phyloP scores from a whole-genome alignment of 2,329 filamentous ascomycete genomes.

The Aureobasidium melanogenum region DNA sequence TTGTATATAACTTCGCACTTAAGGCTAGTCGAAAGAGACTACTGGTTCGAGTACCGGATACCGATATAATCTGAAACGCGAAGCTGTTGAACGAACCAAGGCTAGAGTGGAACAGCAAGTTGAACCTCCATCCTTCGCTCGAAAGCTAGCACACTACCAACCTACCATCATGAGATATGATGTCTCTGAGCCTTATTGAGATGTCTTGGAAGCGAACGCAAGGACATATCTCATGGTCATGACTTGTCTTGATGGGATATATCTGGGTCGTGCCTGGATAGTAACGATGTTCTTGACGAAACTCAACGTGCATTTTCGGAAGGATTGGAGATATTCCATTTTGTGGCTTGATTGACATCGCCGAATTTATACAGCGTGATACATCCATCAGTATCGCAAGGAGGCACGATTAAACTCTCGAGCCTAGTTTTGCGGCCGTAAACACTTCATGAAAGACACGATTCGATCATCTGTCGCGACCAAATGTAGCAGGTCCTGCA shows the following conservation, averaged over 20 bases:
- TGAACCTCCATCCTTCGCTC: background rate
- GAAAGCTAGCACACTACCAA: background rate
- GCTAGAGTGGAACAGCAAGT: background rate
- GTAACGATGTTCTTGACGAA: background rate
- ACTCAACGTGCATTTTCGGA: no score
- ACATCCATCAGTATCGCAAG: background rate
- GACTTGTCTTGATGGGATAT: background rate
- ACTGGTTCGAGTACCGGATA: background rate
- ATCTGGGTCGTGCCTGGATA: background rate
- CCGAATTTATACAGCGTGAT: background rate
- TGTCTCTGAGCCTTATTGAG: no score
- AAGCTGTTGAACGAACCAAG: background rate
- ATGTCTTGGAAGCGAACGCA: background rate
- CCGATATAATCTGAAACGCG: background rate
- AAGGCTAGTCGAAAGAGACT: background rate
- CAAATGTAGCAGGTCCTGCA: slow-evolving; percentile 22
- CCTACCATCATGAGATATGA: background rate
- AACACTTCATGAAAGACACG: background rate
- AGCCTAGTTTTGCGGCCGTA: background rate
- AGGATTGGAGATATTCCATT: background rate
- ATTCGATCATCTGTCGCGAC: slow-evolving; percentile 24
- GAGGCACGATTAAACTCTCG: background rate
- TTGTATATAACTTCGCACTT: background rate
- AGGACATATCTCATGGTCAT: no score
- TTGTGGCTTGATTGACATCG: background rate